Evolutionary conservation across 177 flowering plant genomes (phyloP).

Genomic region (Vitis hybrid): DNA sequence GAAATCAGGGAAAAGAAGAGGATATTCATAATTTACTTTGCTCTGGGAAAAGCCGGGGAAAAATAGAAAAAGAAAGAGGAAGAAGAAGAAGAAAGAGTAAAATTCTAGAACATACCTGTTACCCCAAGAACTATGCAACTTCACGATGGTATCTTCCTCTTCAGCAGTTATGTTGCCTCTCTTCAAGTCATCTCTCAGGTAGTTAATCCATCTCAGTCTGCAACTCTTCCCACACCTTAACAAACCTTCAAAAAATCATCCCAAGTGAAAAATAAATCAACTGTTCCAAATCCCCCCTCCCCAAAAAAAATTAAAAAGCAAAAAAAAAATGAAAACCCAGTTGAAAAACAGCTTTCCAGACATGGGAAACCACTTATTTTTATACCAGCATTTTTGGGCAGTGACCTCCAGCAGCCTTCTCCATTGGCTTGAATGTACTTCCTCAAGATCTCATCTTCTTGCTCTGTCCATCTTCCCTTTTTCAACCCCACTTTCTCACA

Average conservation of each 20-base stretch:
- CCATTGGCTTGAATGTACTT: constrained; percentile 73
- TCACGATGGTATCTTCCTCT: constrained; percentile 52
- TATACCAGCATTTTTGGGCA: constrained; percentile 88
- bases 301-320: neutral
- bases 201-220: constrained; percentile 72
- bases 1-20: neutral
- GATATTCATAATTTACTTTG: too few species aligned
- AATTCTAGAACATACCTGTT: constrained; percentile 32
- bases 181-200: constrained; percentile 75
- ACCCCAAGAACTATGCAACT: constrained; percentile 46
- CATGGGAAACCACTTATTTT: neutral
- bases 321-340: too few species aligned
- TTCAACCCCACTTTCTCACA: constrained; percentile 87
- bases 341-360: too few species aligned
- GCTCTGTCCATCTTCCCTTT: constrained; percentile 83
- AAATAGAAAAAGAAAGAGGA: too few species aligned
- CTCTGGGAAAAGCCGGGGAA: too few species aligned
- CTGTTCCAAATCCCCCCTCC: neutral
- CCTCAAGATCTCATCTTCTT: constrained; percentile 71
- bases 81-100: too few species aligned
- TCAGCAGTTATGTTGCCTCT: constrained; percentile 70
- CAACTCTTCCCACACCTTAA: constrained; percentile 91
- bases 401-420: constrained; percentile 87
- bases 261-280: neutral
- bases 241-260: constrained; percentile 44